Conservation (phyloP, 805 yeast species). For the Metschnikowia sp. region DNA sequence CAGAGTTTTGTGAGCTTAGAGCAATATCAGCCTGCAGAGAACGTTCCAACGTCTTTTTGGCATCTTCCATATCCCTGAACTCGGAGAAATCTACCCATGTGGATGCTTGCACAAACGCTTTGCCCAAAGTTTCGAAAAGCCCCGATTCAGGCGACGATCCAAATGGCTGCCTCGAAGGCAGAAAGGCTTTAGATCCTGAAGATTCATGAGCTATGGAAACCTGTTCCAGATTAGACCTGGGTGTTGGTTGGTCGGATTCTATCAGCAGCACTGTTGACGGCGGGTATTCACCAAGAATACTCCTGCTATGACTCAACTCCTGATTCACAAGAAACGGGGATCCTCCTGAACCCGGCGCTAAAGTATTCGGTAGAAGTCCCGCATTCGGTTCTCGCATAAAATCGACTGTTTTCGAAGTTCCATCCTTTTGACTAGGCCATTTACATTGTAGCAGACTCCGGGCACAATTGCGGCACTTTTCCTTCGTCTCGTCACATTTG, state of each 20-base stretch:
- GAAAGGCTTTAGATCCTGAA: background rate
- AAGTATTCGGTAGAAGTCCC: background rate
- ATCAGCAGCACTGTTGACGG: background rate
- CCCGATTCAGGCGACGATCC: background rate
- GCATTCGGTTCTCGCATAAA: background rate
- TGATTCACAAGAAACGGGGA: background rate
- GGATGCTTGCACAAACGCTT: background rate
- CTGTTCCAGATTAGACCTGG: background rate
- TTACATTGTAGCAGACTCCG: conserved; percentile 6
- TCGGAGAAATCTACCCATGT: background rate
- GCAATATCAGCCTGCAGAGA: background rate
- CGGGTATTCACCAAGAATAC: background rate
- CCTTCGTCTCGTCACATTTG: conserved; percentile 16
- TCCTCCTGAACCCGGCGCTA: background rate
- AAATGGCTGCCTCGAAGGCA: background rate
- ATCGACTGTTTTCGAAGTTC: background rate
- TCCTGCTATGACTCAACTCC: conserved; percentile 1
- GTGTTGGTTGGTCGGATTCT: background rate
- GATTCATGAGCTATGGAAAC: background rate
- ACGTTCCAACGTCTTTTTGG: background rate
- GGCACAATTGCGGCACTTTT: conserved; percentile 10
- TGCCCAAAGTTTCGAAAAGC: background rate
- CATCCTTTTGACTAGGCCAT: conserved; percentile 5
- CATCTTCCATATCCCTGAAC: background rate
- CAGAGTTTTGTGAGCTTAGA: background rate